Conservation (phyloP, 2,329 filamentous ascomycete species). For the Acarospora socialis region DNA sequence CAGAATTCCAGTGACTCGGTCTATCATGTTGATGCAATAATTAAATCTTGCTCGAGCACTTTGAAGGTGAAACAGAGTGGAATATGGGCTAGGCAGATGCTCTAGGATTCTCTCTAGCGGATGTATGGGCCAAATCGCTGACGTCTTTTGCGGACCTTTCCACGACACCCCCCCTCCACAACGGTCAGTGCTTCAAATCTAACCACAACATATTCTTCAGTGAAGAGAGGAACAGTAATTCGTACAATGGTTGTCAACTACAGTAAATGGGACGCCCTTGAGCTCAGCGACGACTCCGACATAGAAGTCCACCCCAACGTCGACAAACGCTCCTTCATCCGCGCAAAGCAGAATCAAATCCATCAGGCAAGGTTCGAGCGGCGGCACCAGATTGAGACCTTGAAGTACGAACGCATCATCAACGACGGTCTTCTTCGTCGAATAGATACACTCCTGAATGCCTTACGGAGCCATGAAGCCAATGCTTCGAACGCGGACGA, state of each 20-base stretch:
- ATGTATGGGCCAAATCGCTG: no score
- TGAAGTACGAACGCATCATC: conserved; percentile 79
- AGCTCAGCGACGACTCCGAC: conserved; percentile 96
- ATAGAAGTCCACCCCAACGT: conserved; percentile 98
- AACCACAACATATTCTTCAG: no score
- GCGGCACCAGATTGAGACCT: conserved; percentile 73
- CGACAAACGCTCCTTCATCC: conserved; percentile 95
- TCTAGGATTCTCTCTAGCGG: no score
- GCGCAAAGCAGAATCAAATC: conserved; percentile 94
- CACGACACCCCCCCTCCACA: no score
- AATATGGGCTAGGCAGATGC: no score
- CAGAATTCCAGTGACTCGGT: no score
- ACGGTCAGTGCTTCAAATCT: no score
- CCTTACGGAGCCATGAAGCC: conserved; percentile 58
- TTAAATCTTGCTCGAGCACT: no score
- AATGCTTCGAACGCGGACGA: conserved; percentile 59
- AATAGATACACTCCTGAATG: conserved; percentile 62
- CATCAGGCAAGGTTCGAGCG: conserved; percentile 79
- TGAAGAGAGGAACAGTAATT: no score
- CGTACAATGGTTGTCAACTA: conserved; percentile 49
- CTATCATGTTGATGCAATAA: no score
- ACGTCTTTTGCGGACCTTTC: no score
- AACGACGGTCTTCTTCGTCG: conserved; percentile 81
- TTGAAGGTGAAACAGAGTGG: no score
- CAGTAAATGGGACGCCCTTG: conserved; percentile 60